Evolutionary conservation across 2,329 filamentous ascomycete species (phyloP).

Genomic region (Endoconidiophora laricicola): DNA sequence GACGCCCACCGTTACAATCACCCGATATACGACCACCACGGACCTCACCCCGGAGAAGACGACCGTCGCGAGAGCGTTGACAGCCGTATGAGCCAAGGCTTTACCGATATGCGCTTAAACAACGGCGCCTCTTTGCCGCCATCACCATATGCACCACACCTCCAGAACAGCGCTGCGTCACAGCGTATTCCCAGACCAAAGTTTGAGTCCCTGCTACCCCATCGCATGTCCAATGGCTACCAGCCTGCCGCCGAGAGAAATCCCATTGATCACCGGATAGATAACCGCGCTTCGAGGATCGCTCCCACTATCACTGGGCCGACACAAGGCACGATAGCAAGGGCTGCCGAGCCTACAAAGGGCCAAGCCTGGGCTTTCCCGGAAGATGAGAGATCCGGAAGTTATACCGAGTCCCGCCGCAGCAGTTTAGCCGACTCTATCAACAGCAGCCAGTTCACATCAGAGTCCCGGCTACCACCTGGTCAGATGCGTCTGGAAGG

Average conservation of each 20-base stretch:
- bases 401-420: constrained; percentile 42
- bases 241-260: constrained; percentile 42
- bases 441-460: constrained; percentile 63
- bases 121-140: constrained; percentile 22
- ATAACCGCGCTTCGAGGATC: constrained; percentile 39
- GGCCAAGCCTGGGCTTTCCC: constrained; percentile 75
- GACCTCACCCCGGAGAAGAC: constrained; percentile 17
- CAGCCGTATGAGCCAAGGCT: constrained; percentile 57
- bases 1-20: constrained; percentile 29
- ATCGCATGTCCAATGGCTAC: constrained; percentile 49
- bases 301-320: constrained; percentile 64
- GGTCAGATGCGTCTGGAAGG: constrained; percentile 55
- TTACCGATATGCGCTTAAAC: constrained; percentile 52
- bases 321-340: constrained; percentile 45
- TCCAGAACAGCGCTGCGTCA: constrained; percentile 59
- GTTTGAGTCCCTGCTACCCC: constrained; percentile 34
- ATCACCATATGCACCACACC: constrained; percentile 60
- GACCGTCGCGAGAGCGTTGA: constrained; percentile 59
- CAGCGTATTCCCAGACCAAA: constrained; percentile 43
- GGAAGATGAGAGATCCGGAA: constrained; percentile 41
- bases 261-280: constrained; percentile 26
- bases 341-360: constrained; percentile 62
- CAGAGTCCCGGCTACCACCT: constrained; percentile 52
- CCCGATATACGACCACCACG: constrained; percentile 16
- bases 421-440: constrained; percentile 65